Base-by-base conservation (phyloP, 495 filamentous ascomycete species). In the Penicillium argentinense region DNA sequence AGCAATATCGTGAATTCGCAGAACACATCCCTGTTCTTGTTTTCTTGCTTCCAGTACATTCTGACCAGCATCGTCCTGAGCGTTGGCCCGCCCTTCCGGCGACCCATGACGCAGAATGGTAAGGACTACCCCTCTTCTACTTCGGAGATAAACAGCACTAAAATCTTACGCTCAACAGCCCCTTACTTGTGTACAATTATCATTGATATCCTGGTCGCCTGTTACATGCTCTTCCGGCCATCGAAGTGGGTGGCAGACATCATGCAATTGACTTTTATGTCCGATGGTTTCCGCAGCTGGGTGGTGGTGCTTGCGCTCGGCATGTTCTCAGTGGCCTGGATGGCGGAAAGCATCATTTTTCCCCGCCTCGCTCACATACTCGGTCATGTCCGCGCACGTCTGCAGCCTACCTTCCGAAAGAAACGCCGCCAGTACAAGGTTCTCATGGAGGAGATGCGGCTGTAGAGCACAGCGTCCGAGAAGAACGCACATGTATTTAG, bases 21-120 rank as follows among this genome's bases (percentile, higher is more conserved):
- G 61, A 97, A 97, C 54, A 95, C 91, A 0, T 79, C 85, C 0
- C 70, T 99, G 13, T 99, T 97, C 68, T 68, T 97, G 34, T 71
- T 90, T 17, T 95, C 89, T 1, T 95, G 89, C 56, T 97, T 88
- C 59, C 91, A 97, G 65, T 99, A 99, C 66, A 91, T 93, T 29
- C 73, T 96, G 25, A 82, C 88, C 1, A 95, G 86, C 11, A 76
- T 97, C 45, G 86, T 97, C 11, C 75, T 97, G 11, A 96, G 86
- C 54, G 88, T 92, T 32, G 95, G 95, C 5, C 79, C 80, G 13
- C 95, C 95, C 7, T 99, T 95, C 67, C 76, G 95, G 39, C 87
- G 90, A 57, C 73, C 82, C 8, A 90, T 95, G 77, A 70, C 71
- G 17, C 72, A 83, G 32, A 99, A 97, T 64, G 76, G 89, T 91